These are phyloP conservation scores for Cicer chorassanicum DNA, from an alignment of 306 rosid genomes.

Conservation along the genomic window DNA sequence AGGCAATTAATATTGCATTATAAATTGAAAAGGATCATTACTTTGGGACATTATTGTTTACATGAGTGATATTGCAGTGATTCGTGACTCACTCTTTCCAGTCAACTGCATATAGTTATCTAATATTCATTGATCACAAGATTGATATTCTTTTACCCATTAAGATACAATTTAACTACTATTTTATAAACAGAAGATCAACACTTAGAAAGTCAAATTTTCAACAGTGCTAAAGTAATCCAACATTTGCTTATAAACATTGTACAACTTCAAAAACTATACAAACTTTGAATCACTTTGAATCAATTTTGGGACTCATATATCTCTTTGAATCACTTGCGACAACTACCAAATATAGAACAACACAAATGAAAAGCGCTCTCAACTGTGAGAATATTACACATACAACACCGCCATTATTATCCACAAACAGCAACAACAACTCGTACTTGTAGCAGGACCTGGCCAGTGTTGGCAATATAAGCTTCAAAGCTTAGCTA, in stretches of 20 bases:
- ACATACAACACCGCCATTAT: slow-evolving; percentile 31
- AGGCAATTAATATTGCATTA: too few species aligned
- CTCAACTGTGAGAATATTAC: slow-evolving; percentile 40
- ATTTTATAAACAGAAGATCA: neutral
- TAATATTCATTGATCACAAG: neutral
- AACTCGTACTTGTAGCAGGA: slow-evolving; percentile 27
- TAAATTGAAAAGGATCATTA: too few species aligned
- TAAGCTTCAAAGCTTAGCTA: slow-evolving; percentile 38
- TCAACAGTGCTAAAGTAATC: neutral
- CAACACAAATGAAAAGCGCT: slow-evolving; percentile 40
- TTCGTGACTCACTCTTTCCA: too few species aligned
- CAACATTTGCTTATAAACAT: slow-evolving; percentile 23
- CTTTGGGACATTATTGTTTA: too few species aligned
- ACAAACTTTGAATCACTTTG: too few species aligned
- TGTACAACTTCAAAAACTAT: neutral
- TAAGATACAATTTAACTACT: neutral
- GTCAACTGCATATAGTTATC: too few species aligned
- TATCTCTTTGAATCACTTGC: slow-evolving; percentile 32
- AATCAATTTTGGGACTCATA: slow-evolving; percentile 10
- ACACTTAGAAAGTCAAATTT: neutral
- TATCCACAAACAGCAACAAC: slow-evolving; percentile 2
- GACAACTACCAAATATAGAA: slow-evolving; percentile 18
- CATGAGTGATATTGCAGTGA: too few species aligned
- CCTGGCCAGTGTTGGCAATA: slow-evolving; percentile 42
- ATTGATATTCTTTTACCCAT: neutral